Evolutionary conservation across 257 asterid species (phyloP), one percentile per base, ranked within the genome.

Genomic region (Fraxinus anomala): DNA sequence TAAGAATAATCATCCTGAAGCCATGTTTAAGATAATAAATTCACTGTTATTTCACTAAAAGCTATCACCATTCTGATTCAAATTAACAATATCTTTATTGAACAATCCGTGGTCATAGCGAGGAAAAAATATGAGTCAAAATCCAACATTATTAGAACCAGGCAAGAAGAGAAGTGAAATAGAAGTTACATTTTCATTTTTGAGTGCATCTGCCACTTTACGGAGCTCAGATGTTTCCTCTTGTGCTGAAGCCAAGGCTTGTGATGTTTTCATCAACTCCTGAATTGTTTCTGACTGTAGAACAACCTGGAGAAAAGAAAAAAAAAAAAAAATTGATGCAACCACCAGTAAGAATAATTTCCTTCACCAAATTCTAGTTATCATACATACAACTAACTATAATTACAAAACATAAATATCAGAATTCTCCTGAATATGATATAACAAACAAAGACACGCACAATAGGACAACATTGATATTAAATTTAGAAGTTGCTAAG

Each of bases 241-340:
- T 76, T 95, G 97, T 13, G 84, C 80, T 28, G 87, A 76, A 85
- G 93, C 88, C 89, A 93, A 84, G 47, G 96, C 91, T 75, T 90
- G 89, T 3, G 99, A 95, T 26, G 99, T 92, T 89, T 85, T 92
- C 10, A 92, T 95, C 90, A 95, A 82, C 85, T 95, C 98, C 82
- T 95, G 96, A 86, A 95, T 95, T 73, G 99, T 95, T 79, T 92
- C 97, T 6, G 98, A 95, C 80, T 93, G 99, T 44, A 93, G 86
- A 79, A 93, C 28, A 63, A 63, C 69, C 69, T 63, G 69, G 17
- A 63, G 16, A 63, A 61, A 63, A 63, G 2, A 63, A 2, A 63
- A 3, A 63, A 63, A 2, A 63, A 4, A 63, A 63, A 63, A 1
- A 24, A 21, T n/a, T 63, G 69, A 63, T 26, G 34, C 69, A 63